Conservation (phyloP, 2,329 filamentous ascomycete species). For the Pyrenochaeta sp. region DNA sequence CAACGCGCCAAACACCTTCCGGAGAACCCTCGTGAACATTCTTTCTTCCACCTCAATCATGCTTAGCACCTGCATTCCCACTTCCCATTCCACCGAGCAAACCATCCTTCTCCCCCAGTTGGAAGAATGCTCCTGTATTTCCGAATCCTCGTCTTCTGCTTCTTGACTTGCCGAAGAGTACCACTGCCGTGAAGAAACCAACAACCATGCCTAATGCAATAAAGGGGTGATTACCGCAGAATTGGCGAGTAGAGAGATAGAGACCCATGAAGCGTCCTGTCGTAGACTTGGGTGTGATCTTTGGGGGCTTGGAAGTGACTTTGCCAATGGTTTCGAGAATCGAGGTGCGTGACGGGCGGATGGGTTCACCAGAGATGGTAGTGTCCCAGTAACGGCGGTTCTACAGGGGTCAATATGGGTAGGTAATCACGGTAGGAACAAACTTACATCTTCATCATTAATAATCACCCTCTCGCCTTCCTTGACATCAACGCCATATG, state of each 20-base stretch:
- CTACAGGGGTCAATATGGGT: slow-evolving; percentile 55
- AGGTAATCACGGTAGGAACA: neutral
- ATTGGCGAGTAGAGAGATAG: slow-evolving; percentile 60
- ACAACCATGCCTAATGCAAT: slow-evolving; percentile 63
- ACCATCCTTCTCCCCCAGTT: slow-evolving; percentile 73
- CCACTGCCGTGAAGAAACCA: slow-evolving; percentile 63
- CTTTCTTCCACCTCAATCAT: slow-evolving; percentile 27
- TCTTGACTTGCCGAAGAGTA: slow-evolving; percentile 45
- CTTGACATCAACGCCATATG: slow-evolving; percentile 86
- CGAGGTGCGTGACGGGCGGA: slow-evolving; percentile 86
- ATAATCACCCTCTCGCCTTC: slow-evolving; percentile 93
- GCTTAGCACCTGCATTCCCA: slow-evolving; percentile 52
- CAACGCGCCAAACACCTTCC: slow-evolving; percentile 3
- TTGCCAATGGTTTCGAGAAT: slow-evolving; percentile 87
- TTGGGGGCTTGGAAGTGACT: slow-evolving; percentile 72
- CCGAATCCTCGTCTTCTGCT: slow-evolving; percentile 53
- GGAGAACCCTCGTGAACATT: slow-evolving; percentile 9
- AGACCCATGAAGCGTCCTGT: slow-evolving; percentile 75
- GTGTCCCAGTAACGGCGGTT: slow-evolving; percentile 95
- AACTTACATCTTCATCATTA: slow-evolving; percentile 93
- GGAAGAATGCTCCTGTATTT: slow-evolving; percentile 67
- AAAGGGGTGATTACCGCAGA: slow-evolving; percentile 55
- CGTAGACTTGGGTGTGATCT: slow-evolving; percentile 80
- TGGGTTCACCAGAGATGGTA: slow-evolving; percentile 87
- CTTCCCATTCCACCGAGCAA: slow-evolving; percentile 63